phyloP scores from a whole-genome alignment of 108 stramenopile genomes.

The Mediolabrus comicus region DNA sequence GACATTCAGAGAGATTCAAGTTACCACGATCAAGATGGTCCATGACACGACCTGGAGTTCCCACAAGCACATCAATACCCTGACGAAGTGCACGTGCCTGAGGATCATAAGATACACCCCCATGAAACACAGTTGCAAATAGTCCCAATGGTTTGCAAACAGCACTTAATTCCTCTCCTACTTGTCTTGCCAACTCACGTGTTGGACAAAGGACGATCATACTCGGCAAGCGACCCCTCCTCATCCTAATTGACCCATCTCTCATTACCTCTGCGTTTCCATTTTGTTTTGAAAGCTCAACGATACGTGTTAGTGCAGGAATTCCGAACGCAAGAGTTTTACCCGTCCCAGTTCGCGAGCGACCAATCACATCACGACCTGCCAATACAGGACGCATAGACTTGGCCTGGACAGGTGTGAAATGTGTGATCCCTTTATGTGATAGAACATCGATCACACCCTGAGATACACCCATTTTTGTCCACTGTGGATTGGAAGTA shows the following conservation, averaged over 20 bases:
- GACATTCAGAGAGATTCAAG: slow-evolving; percentile 29
- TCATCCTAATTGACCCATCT: slow-evolving; percentile 54
- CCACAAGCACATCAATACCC: slow-evolving; percentile 97
- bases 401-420: slow-evolving; percentile 91
- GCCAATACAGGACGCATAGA: slow-evolving; percentile 85
- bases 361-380: slow-evolving; percentile 95
- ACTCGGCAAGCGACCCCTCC: slow-evolving; percentile 80
- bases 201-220: slow-evolving; percentile 98
- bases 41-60: slow-evolving; percentile 97
- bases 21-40: slow-evolving; percentile 89
- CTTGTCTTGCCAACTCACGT: slow-evolving; percentile 98
- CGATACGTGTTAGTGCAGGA: slow-evolving; percentile 82
- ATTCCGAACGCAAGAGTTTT: slow-evolving; percentile 99
- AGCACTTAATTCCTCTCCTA: slow-evolving; percentile 84
- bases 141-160: slow-evolving; percentile 83
- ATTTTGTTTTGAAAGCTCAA: slow-evolving; percentile 44
- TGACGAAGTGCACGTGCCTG: slow-evolving; percentile 72
- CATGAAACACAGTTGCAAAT: slow-evolving; percentile 82
- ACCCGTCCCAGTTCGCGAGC: slow-evolving; percentile 97
- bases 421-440: slow-evolving; percentile 76
- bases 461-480: slow-evolving; percentile 57
- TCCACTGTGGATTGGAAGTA: slow-evolving; percentile 84
- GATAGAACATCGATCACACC: slow-evolving; percentile 84
- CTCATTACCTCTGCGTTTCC: slow-evolving; percentile 45
- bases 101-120: slow-evolving; percentile 94